phyloP scores from a whole-genome alignment of 2,329 filamentous ascomycete species.

The Cordyceps cicadae region DNA sequence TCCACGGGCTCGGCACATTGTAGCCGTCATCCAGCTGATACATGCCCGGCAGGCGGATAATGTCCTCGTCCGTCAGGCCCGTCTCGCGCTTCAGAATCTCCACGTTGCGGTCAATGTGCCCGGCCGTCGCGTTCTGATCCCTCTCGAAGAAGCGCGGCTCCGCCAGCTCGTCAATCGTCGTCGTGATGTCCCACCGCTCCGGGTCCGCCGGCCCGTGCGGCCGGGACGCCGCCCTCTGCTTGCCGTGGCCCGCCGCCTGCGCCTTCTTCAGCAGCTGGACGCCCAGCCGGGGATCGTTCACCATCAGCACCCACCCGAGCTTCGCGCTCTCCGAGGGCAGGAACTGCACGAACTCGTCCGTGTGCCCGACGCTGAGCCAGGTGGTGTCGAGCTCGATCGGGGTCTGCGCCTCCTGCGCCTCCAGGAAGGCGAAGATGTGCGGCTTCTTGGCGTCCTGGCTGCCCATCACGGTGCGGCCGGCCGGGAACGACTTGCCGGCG shows the following conservation, averaged over 20 bases:
- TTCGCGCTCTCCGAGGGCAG: constrained; percentile 17
- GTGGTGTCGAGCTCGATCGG: constrained; percentile 25
- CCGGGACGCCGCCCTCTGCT: constrained; percentile 14
- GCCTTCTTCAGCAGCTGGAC: constrained; percentile 17
- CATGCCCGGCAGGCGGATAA: constrained; percentile 17
- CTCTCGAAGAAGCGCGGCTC: constrained; percentile 7
- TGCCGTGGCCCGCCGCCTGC: constrained; percentile 14
- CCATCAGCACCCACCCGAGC: constrained; percentile 19
- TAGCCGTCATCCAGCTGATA: constrained; percentile 10
- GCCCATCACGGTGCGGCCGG: not conserved
- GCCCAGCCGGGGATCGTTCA: constrained; percentile 18
- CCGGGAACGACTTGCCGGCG: not conserved
- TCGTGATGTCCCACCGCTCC: constrained; percentile 9
- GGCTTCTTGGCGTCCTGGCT: constrained; percentile 9
- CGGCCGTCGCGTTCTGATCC: constrained; percentile 11
- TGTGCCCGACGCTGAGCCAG: constrained; percentile 22
- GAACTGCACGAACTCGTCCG: constrained; percentile 24
- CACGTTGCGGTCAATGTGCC: constrained; percentile 18
- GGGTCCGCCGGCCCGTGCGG: not conserved
- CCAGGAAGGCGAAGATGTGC: constrained; percentile 21
- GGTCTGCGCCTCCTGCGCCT: constrained; percentile 27
- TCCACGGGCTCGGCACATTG: too few species aligned
- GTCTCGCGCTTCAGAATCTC: constrained; percentile 19
- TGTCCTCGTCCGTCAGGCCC: constrained; percentile 17
- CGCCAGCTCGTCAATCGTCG: constrained; percentile 13